Base-by-base conservation (phyloP, 495 filamentous ascomycete genomes). In the Hypoxylon rickii region DNA sequence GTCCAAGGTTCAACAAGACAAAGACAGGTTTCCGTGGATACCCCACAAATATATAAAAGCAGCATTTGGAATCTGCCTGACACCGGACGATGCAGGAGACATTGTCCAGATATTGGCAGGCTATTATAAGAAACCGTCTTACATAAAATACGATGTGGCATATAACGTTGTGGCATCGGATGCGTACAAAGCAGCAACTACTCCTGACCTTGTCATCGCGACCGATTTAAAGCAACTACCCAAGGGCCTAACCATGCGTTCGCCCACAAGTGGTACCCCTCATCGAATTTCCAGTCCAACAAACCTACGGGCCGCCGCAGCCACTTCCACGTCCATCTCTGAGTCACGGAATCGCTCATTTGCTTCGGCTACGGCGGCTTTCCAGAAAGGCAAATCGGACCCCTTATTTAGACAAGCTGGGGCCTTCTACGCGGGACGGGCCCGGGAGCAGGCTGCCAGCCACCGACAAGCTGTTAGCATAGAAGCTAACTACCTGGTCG, bases 401-500 rank as follows among this genome's bases (percentile, higher is more conserved):
- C 72, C 72, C 1, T 53, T 73, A 3, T 76, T 64, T 7, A 61
- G 74, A 4, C 70, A 74, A 42, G 76, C 61, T 5, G 73, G 65
- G 17, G 65, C 58, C 2, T 67, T 67, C 31, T 78, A 78, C 58
- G 62, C 58, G 0, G 65, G 73, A 1, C 69, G 73, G 1, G 68
- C 58, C 12, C 65, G 60, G 8, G 65, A 68, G 19, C 64, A 69
- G 16, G 39, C 60, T 18, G 58, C 17, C 10, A 57, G 48, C 15
- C 34, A 54, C 18, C 58, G 63, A 0, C 51, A 68, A 20, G 66
- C 55, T 0, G 48, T 52, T 22, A 69, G 58, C 17, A 44, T 44
- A 5, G 62, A 65, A 4, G 86, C 89, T 0, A 83, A 90, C 59
- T 69, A 71, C 3, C 73, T 83, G 12, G 90, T 90, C 1, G 73